A percentile compares a stretch with the other conserved stretches of the same genome.
Conservation (phyloP, 139 green algal species). For the Chlorella vulgaris region DNA sequence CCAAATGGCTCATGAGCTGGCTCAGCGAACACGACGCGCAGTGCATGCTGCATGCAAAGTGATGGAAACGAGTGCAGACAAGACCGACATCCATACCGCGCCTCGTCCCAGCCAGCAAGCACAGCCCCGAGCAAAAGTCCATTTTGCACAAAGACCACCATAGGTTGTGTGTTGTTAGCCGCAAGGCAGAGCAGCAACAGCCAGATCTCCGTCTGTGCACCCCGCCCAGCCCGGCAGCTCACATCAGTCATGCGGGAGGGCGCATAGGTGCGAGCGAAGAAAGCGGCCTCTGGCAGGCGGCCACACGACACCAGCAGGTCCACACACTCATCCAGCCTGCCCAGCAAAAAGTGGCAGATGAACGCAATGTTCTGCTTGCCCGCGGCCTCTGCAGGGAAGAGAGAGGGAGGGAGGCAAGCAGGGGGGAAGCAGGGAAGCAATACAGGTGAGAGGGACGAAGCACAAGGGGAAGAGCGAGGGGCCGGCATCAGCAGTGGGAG, state of each 20-base stretch:
- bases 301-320: constrained; percentile 72
- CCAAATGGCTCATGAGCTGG: too few species aligned
- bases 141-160: too few species aligned
- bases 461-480: neutral
- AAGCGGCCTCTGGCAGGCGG: constrained; percentile 93
- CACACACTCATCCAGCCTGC: constrained; percentile 79
- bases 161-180: too few species aligned
- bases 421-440: neutral
- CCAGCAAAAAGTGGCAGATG: constrained; percentile 86
- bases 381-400: constrained; percentile 25
- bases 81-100: too few species aligned
- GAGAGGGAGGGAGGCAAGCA: neutral
- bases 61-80: too few species aligned
- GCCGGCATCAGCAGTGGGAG: neutral
- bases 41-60: too few species aligned
- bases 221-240: too few species aligned
- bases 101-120: too few species aligned
- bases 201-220: neutral
- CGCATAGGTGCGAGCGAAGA: constrained; percentile 94
- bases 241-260: constrained; percentile 75
- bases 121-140: too few species aligned
- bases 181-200: too few species aligned
- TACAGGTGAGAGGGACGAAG: too few species aligned
- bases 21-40: too few species aligned
- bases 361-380: constrained; percentile 59